Evolutionary conservation across 495 filamentous ascomycete species (phyloP).

Genomic region (Choiromyces venosus): DNA sequence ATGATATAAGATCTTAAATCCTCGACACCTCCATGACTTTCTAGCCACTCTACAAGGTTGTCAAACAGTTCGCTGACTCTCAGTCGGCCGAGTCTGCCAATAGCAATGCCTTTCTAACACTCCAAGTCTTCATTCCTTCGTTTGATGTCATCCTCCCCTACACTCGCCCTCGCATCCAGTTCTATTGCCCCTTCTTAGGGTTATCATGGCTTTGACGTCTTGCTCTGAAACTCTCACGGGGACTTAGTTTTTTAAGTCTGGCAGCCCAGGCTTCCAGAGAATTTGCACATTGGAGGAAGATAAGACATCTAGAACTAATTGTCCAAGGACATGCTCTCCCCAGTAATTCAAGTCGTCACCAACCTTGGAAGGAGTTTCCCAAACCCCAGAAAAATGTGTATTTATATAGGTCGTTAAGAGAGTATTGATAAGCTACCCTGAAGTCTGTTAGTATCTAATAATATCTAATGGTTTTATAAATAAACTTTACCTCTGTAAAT

Average conservation of each 20-base stretch:
- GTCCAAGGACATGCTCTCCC: constrained; percentile 35
- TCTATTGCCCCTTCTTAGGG: constrained; percentile 34
- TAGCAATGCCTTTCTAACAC: constrained; percentile 74
- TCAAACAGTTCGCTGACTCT: constrained; percentile 81
- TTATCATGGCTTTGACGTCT: constrained; percentile 38
- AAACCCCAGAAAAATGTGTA: no score
- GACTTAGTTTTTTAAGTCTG: constrained; percentile 32
- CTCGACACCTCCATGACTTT: no score
- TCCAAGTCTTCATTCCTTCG: constrained; percentile 52
- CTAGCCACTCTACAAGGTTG: no score
- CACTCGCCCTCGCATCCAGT: constrained; percentile 27
- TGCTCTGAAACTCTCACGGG: no score
- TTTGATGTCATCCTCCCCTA: constrained; percentile 37
- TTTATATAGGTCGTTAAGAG: no score
- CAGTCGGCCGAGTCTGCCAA: constrained; percentile 70
- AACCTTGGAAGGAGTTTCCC: no score
- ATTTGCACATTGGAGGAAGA: constrained; percentile 31
- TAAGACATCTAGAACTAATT: constrained; percentile 36
- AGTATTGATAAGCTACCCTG: constrained; percentile 36
- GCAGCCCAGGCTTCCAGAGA: constrained; percentile 27
- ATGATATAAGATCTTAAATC: no score
- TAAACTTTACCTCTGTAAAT: no score
- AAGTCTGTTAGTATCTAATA: no score
- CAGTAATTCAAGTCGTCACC: no score
- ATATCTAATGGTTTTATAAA: no score